Evolutionary conservation across 768 basidiomycete species (phyloP).

Genomic region (Phanerochaete carnosa): DNA sequence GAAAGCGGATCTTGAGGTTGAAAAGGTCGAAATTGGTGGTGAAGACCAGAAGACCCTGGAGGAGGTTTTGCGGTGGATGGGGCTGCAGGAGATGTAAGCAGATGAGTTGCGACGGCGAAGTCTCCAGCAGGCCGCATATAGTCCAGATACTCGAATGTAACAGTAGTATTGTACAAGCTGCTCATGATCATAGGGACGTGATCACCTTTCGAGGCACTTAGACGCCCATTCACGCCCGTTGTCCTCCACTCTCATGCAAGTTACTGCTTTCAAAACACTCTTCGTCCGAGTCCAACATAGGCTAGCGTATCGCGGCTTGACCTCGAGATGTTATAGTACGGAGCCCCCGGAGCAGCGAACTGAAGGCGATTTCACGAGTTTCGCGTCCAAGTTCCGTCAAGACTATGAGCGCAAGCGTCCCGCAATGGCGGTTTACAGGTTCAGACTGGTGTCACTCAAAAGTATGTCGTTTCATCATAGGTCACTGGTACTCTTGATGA

Average conservation of each 20-base stretch:
- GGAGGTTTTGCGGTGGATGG: constrained; percentile 4
- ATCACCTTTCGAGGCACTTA: too few species aligned
- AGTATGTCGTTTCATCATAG: background rate
- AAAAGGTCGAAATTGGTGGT: constrained; percentile 32
- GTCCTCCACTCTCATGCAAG: background rate
- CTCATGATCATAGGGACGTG: too few species aligned
- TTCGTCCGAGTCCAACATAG: background rate
- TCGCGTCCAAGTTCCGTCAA: background rate
- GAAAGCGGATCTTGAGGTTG: constrained; percentile 55
- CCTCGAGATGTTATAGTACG: background rate
- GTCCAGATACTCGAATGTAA: too few species aligned
- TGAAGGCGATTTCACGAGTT: background rate
- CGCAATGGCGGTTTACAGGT: background rate
- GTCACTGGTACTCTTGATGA: too few species aligned
- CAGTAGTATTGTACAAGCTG: too few species aligned
- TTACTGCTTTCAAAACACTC: background rate
- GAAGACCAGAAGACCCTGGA: constrained; percentile 19
- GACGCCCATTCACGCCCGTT: background rate
- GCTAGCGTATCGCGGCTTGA: background rate
- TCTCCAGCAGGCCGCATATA: too few species aligned
- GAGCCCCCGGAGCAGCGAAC: background rate
- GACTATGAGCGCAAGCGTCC: background rate
- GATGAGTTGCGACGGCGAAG: too few species aligned
- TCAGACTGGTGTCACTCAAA: background rate
- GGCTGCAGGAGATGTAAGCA: background rate